Conservation (phyloP, 2,329 filamentous ascomycete species). For the Pleurostoma richardsiae region DNA sequence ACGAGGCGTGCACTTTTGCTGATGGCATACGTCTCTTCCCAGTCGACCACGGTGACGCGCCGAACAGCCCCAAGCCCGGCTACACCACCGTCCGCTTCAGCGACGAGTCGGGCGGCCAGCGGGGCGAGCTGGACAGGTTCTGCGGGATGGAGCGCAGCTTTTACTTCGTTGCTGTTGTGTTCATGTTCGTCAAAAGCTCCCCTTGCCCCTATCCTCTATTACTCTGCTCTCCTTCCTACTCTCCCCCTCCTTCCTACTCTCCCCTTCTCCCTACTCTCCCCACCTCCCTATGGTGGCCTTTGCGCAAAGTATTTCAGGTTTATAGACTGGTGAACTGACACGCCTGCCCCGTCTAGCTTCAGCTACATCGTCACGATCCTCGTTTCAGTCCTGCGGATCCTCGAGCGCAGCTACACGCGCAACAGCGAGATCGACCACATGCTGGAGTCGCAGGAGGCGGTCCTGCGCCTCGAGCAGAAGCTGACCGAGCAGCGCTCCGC, state of each 20-base stretch:
- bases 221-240: conserved; percentile 6
- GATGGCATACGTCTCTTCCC: too few relatives aligned
- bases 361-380: conserved; percentile 20
- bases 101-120: conserved; percentile 13
- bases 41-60: conserved; percentile 8
- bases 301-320: conserved; percentile 2
- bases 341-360: conserved; percentile 12
- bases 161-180: conserved; percentile 21
- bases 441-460: conserved; percentile 15
- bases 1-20: too few relatives aligned
- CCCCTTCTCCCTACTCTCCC: neutral
- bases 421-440: conserved; percentile 15
- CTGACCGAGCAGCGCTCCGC: conserved; percentile 5
- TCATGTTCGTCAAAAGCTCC: conserved; percentile 19
- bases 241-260: conserved; percentile 5
- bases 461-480: conserved; percentile 17
- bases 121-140: conserved; percentile 20
- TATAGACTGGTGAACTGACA: too few relatives aligned
- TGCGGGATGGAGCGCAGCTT: conserved; percentile 24
- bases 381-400: conserved; percentile 20
- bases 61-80: conserved; percentile 6
- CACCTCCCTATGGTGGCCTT: neutral
- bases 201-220: neutral
- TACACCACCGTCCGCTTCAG: conserved; percentile 25
- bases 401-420: conserved; percentile 19